Base-by-base conservation (phyloP, 1,139 yeast genomes). In the Blastobotrys illinoisensis region DNA sequence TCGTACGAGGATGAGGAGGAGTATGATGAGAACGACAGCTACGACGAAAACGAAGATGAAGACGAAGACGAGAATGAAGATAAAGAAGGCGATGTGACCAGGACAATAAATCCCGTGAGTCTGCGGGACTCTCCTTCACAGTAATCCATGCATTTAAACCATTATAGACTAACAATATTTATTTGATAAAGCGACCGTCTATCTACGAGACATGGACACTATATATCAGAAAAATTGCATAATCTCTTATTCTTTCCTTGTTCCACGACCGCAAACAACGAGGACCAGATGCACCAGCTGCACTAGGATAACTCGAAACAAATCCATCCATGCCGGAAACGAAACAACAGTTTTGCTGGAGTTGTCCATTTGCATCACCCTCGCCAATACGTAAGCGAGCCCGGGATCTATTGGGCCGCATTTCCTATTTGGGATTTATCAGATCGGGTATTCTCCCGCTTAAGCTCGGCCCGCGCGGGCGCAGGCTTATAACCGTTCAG, bases 51-150 rank as follows among this genome's bases (percentile, higher is more conserved):
- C 32, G 60, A 58, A 16, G 63, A 60, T 3, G 56, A 55, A 11
- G 66, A 59, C 19, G 62, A 57, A 5, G 61, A 58, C 28, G 62
- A n/a, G n/a, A n/a, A n/a, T n/a, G n/a, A n/a, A n/a, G n/a, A n/a
- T n/a, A n/a, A n/a, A n/a, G n/a, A 60, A 9, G 64, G 56, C 3
- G 58, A 56, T 7, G 4, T 58, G 71, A 67, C 3, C 71, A 66
- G 13, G 67, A 65, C 26, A 73, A 71, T 13, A 70, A 66, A 13
- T 70, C 68, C n/a, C 68, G 68, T 18, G 68, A 67, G 21, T 26
- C 32, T 26, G 9, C 6, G 32, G 13, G 32, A 26, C 11, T 26
- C 32, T 26, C 32, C 32, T 26, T 26, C 11, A 11, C 32, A 5
- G 32, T 26, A 26, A 26, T 11, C 26, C 9, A 9, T 26, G 32